Evolutionary conservation across 139 green algal species (phyloP).

Genomic region (Nannochloris sp.): DNA sequence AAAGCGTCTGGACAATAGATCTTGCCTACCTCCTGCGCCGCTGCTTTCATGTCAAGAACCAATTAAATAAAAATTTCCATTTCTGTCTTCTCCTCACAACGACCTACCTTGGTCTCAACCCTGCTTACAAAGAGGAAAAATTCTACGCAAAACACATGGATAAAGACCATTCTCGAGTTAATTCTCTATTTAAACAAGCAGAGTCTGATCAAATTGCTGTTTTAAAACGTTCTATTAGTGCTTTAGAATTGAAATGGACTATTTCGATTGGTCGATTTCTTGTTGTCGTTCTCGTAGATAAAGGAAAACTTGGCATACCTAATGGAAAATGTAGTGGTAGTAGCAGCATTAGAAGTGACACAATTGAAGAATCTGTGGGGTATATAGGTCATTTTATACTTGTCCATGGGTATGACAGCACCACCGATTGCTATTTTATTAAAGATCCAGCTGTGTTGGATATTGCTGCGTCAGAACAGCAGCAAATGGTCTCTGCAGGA

Average conservation of each 20-base stretch:
- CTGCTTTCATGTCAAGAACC: background rate
- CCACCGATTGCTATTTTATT: background rate
- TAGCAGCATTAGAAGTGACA: background rate
- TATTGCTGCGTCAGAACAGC: background rate
- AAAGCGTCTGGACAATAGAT: conserved; percentile 8
- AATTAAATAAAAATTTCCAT: background rate
- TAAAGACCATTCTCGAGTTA: background rate
- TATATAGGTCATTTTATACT: conserved; percentile 5
- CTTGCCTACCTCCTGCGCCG: background rate
- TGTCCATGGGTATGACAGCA: conserved; percentile 1
- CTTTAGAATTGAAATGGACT: background rate
- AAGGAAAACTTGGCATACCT: background rate
- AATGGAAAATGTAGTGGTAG: background rate
- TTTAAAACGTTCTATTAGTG: background rate
- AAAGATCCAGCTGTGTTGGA: background rate
- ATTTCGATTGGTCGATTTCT: background rate
- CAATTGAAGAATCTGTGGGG: background rate
- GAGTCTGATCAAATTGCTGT: background rate
- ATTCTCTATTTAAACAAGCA: background rate
- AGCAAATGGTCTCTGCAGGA: background rate
- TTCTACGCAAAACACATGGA: background rate
- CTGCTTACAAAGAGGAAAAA: background rate
- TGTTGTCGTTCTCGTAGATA: background rate
- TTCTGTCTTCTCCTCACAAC: background rate
- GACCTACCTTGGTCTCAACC: background rate